Percentiles rank a stretch among this genome's conserved stretches.
Conservation (phyloP, 2,329 filamentous ascomycete genomes). For the Bipolaris sorokiniana region DNA sequence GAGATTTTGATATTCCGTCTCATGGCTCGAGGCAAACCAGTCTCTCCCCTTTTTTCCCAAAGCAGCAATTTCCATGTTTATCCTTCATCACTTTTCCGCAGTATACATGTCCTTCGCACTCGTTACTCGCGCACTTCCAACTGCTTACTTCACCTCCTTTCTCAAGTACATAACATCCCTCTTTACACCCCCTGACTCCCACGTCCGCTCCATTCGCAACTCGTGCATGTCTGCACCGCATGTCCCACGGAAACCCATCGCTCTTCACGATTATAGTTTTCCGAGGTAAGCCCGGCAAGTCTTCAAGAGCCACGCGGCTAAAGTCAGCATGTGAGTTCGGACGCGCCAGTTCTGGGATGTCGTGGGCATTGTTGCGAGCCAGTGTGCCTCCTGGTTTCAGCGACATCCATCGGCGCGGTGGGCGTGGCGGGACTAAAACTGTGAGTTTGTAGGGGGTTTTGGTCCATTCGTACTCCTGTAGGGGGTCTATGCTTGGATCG, state of each 20-base stretch:
- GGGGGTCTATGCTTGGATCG: slow-evolving; percentile 25
- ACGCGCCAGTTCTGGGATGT: slow-evolving; percentile 16
- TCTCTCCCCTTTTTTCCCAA: slow-evolving; percentile 37
- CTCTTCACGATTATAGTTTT: slow-evolving; percentile 23
- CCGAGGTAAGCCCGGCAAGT: slow-evolving; percentile 24
- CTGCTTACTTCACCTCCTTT: slow-evolving; percentile 24
- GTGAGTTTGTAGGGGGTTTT: slow-evolving; percentile 33
- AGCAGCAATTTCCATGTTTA: slow-evolving; percentile 26
- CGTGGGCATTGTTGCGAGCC: background rate
- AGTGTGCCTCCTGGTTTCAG: slow-evolving; percentile 21
- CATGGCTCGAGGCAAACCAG: slow-evolving; percentile 22
- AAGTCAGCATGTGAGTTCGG: slow-evolving; percentile 20
- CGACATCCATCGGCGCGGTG: slow-evolving; percentile 26
- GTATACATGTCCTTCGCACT: slow-evolving; percentile 41
- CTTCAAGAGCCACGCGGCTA: slow-evolving; percentile 17
- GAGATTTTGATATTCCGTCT: too few species aligned
- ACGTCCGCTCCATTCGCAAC: background rate
- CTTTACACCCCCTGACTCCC: slow-evolving; percentile 12
- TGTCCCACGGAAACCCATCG: slow-evolving; percentile 20
- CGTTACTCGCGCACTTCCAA: slow-evolving; percentile 24
- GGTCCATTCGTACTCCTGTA: slow-evolving; percentile 27
- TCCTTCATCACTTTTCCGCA: slow-evolving; percentile 21
- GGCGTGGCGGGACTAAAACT: slow-evolving; percentile 26
- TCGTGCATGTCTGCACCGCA: slow-evolving; percentile 34
- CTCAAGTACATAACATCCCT: slow-evolving; percentile 39